These are phyloP conservation scores for Kuraishia cidri DNA, from an alignment of 805 yeast genomes.

Conservation along the genomic window DNA sequence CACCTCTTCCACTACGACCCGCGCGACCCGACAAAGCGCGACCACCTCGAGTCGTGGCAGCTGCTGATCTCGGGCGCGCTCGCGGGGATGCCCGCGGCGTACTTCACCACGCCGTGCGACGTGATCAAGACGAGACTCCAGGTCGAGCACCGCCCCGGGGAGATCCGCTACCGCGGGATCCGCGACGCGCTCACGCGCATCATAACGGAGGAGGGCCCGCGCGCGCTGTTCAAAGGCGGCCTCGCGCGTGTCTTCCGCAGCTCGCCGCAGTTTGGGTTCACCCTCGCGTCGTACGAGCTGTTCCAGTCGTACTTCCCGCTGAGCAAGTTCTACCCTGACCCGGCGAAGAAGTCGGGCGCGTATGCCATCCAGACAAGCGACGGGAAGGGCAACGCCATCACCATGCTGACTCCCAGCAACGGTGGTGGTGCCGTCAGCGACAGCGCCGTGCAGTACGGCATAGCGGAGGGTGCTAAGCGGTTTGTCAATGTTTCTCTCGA, in stretches of 20 bases:
- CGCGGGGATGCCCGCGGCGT: slow-evolving; percentile 98
- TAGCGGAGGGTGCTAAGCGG: slow-evolving; percentile 18
- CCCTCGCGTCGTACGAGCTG: slow-evolving; percentile 93
- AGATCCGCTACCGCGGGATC: slow-evolving; percentile 69
- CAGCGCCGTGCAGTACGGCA: slow-evolving; percentile 14
- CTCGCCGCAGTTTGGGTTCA: slow-evolving; percentile 96
- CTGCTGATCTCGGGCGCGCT: slow-evolving; percentile 81
- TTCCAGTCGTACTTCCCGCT: slow-evolving; percentile 76
- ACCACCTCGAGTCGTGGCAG: slow-evolving; percentile 71
- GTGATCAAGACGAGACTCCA: slow-evolving; percentile 94
- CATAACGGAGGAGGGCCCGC: slow-evolving; percentile 70
- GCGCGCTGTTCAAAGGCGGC: slow-evolving; percentile 93
- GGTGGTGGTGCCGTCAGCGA: slow-evolving; percentile 7
- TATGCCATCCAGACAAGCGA: slow-evolving; percentile 6
- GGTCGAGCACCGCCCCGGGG: slow-evolving; percentile 71
- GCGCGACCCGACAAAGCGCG: slow-evolving; percentile 43
- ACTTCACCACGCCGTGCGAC: slow-evolving; percentile 93
- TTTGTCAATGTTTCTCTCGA: slow-evolving; percentile 19
- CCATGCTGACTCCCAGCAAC: slow-evolving; percentile 12
- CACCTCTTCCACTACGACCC: slow-evolving; percentile 81
- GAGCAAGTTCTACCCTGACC: slow-evolving; percentile 26
- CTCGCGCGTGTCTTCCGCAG: slow-evolving; percentile 91
- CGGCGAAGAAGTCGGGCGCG: slow-evolving; percentile 5
- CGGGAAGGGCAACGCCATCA: slow-evolving; percentile 15
- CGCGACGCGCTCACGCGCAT: slow-evolving; percentile 70